Evolutionary conservation across 306 rosid species (phyloP).

Genomic region (Alnus glutinosa): DNA sequence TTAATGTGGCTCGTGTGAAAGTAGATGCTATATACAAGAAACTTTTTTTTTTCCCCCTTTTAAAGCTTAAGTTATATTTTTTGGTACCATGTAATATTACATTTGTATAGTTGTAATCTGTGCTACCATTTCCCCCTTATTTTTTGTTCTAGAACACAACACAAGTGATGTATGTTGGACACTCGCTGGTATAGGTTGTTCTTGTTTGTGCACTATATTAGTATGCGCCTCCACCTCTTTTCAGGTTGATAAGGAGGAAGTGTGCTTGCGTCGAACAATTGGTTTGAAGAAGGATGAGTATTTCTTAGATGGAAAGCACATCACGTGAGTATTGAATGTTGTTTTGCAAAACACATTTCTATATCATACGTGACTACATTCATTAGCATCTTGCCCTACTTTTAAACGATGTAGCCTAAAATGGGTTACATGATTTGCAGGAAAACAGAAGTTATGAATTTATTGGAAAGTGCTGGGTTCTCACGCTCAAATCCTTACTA

Average conservation of each 20-base stretch:
- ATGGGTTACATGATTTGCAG: conserved; percentile 41
- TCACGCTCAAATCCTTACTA: conserved; percentile 99
- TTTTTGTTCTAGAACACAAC: conserved; percentile 8
- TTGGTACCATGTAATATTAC: not conserved
- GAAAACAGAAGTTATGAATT: conserved; percentile 97
- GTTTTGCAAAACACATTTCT: not conserved
- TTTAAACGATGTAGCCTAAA: conserved; percentile 8
- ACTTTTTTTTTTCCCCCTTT: not conserved
- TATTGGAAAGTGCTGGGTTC: conserved; percentile 99
- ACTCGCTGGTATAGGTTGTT: conserved; percentile 14
- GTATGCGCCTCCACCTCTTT: conserved; percentile 15
- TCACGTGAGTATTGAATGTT: conserved; percentile 64
- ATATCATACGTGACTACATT: not conserved
- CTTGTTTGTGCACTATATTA: conserved; percentile 14
- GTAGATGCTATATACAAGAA: not conserved
- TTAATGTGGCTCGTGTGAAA: not conserved
- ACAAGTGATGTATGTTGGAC: conserved; percentile 11
- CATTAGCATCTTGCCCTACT: not conserved
- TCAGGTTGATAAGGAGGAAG: conserved; percentile 99
- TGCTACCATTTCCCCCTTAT: not conserved
- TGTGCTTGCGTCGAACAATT: conserved; percentile 88
- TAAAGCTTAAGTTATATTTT: not conserved
- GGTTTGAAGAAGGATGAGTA: conserved; percentile 89
- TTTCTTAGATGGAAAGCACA: conserved; percentile 95
- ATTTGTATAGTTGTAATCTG: not conserved